Conservation (phyloP, 2,329 filamentous ascomycete species). For the Acrocalymma vagum region DNA sequence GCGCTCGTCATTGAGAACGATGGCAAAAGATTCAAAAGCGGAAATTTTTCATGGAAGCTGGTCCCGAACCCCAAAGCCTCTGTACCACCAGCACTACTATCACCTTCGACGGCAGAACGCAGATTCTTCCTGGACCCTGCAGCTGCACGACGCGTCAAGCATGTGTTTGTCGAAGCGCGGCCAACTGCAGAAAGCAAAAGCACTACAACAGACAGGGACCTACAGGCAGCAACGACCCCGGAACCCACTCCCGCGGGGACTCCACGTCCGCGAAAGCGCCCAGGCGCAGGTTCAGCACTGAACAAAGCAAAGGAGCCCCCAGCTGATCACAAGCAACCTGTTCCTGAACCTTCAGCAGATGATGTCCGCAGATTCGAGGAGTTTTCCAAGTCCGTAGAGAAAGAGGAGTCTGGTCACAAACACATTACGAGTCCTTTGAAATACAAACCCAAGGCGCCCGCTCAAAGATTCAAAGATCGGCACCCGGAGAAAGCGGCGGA, state of each 20-base stretch:
- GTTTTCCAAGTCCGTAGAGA: conserved; percentile 41
- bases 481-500: conserved; percentile 37
- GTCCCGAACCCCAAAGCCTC: conserved; percentile 13
- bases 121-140: conserved; percentile 33
- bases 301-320: conserved; percentile 11
- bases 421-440: conserved; percentile 29
- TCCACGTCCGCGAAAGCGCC: conserved; percentile 34
- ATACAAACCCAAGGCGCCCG: conserved; percentile 44
- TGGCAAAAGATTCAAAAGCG: conserved; percentile 32
- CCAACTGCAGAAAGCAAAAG: conserved; percentile 8
- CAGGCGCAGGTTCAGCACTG: conserved; percentile 33
- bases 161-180: conserved; percentile 30
- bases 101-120: conserved; percentile 27
- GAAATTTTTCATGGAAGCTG: conserved; percentile 1
- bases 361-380: conserved; percentile 42
- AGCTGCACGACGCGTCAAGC: conserved; percentile 20
- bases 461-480: conserved; percentile 43
- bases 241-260: conserved; percentile 13
- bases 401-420: conserved; percentile 23
- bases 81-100: conserved; percentile 17
- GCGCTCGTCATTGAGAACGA: conserved; percentile 48
- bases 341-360: conserved; percentile 27
- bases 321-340: conserved; percentile 12
- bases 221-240: conserved; percentile 5
- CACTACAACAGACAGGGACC: conserved; percentile 4